Evolutionary conservation across 106 monocot species (phyloP).

Genomic region (Dendrobium nobile): DNA sequence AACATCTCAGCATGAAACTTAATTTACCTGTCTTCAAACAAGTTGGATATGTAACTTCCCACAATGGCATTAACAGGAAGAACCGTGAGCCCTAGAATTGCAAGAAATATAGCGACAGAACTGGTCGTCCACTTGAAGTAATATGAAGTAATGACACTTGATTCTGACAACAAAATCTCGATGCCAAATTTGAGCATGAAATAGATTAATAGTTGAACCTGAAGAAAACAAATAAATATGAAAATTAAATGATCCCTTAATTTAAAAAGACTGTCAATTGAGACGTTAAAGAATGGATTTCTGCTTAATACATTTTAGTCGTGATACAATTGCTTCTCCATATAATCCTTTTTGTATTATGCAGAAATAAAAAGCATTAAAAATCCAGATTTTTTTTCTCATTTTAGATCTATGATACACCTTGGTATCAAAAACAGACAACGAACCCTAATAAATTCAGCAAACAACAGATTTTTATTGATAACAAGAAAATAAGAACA

Average conservation of each 20-base stretch:
- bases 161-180: conserved; percentile 94
- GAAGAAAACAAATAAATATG: conserved; percentile 8
- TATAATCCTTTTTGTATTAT: neutral
- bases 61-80: conserved; percentile 90
- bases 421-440: no score
- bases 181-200: conserved; percentile 99
- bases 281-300: neutral
- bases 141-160: conserved; percentile 77
- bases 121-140: conserved; percentile 88
- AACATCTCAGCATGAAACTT: neutral
- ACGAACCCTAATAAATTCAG: no score
- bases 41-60: conserved; percentile 87
- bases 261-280: neutral
- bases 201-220: conserved; percentile 95
- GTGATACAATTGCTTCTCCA: neutral
- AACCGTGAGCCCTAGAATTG: conserved; percentile 82
- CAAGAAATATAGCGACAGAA: conserved; percentile 81
- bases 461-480: no score
- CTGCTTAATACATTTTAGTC: neutral
- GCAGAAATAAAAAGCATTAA: no score
- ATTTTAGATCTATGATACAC: no score
- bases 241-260: neutral
- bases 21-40: conserved; percentile 92
- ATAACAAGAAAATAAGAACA: no score
- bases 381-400: no score